Base-by-base conservation (phyloP, 2,329 filamentous ascomycete genomes). In the Chaetomiaceae sp. region DNA sequence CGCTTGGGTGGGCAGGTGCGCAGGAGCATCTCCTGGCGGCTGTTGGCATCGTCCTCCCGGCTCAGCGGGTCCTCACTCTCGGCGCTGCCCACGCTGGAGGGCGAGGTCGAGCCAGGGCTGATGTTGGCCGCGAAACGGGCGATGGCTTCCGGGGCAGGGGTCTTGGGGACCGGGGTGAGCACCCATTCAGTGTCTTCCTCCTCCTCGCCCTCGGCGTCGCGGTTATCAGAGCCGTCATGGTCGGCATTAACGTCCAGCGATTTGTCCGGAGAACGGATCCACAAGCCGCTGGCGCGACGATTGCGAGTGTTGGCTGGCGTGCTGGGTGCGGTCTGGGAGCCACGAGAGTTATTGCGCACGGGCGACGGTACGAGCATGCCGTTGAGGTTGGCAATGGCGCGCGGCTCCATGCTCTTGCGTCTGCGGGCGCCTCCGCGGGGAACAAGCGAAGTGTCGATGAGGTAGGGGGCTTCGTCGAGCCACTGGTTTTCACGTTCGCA, bases 351-450 rank as follows among this genome's bases (percentile, higher is more conserved):
- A 48, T 65, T 65, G 6, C 71, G 72, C 43, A 70, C 63, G n/a
- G 70, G 68, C 19, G 67, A 69, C 42, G 65, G 72, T 22, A 86
- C 73, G 0, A 88, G 72, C 1, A 76, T 83, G 40, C 85, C 85
- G 58, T 89, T 89, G 56, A 82, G 65, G 61, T 89, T 89, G 53
- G 82, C 78, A 20, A 91, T 70, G 1, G 83, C 80, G 61, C 79
- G 83, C 12, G 88, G 88, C 67, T 91, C 88, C 86, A 92, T 91
- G 61, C 84, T 89, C 76, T 90, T 91, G 49, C 88, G 81, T 47
- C 88, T 82, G 51, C 87, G 84, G 46, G 79, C 80, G 8, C 86
- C 85, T 17, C 87, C 86, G 2, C 87, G 84, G 17, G 88, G 85
- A 31, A 88, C 71, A 39, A 83, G 72, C 2, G 79, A 76, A 27